Evolutionary conservation across 2,329 filamentous ascomycete species (phyloP).

Genomic region (Bimuria novae-zelandiae): DNA sequence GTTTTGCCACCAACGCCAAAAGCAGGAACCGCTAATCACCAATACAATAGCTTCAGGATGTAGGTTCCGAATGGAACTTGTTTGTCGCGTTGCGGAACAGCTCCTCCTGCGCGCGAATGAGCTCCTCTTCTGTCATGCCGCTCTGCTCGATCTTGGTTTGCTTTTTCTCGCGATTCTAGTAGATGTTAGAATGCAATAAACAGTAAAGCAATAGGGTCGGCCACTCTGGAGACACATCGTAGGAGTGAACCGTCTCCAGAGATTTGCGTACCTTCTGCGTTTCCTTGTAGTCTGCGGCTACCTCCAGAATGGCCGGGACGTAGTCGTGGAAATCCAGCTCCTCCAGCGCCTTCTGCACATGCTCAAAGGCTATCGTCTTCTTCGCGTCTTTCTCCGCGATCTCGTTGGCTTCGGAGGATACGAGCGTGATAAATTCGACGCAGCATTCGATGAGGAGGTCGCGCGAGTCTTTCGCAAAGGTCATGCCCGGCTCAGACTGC

Average conservation of each 20-base stretch:
- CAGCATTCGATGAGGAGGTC: conserved; percentile 98
- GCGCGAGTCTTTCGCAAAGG: conserved; percentile 92
- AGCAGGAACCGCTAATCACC: conserved; percentile 13
- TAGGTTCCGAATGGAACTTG: conserved; percentile 65
- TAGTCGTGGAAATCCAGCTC: conserved; percentile 94
- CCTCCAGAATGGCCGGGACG: conserved; percentile 82
- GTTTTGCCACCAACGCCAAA: conserved; percentile 27
- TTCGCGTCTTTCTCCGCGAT: conserved; percentile 99
- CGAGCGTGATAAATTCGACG: conserved; percentile 97
- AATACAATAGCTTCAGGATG: conserved; percentile 28
- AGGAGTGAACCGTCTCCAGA: no score
- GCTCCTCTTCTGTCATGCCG: conserved; percentile 86
- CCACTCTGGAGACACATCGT: no score
- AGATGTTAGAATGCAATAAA: not conserved
- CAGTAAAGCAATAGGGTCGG: no score
- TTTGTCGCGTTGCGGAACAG: conserved; percentile 82
- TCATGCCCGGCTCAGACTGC: conserved; percentile 73
- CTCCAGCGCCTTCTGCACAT: conserved; percentile 92
- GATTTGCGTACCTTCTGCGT: conserved; percentile 73
- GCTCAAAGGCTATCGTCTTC: conserved; percentile 98
- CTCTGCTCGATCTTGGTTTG: conserved; percentile 96
- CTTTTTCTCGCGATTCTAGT: conserved; percentile 90
- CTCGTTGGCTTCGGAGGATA: conserved; percentile 98
- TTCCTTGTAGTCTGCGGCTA: conserved; percentile 90
- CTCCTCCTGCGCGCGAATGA: conserved; percentile 86